phyloP scores from a whole-genome alignment of 2,329 filamentous ascomycete species.

The Colletotrichum sp. region DNA sequence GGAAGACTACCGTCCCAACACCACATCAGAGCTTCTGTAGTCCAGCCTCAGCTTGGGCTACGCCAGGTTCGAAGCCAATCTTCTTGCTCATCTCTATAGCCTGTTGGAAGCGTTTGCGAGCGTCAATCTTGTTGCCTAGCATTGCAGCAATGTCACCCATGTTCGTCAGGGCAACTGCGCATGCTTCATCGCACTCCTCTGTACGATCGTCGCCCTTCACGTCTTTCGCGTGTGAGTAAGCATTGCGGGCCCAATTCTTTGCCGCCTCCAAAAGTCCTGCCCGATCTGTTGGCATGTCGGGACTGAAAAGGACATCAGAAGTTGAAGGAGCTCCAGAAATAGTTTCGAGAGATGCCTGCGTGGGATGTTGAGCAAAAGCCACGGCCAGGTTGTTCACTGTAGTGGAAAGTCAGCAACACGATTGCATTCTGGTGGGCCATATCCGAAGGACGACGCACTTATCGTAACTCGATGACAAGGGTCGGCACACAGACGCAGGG shows the following conservation, averaged over 20 bases:
- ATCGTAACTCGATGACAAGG: constrained; percentile 82
- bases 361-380: constrained; percentile 72
- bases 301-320: background rate
- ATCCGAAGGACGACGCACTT: constrained; percentile 54
- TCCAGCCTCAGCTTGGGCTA: constrained; percentile 57
- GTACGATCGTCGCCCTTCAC: constrained; percentile 72
- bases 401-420: constrained; percentile 2
- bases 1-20: background rate
- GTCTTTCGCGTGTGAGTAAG: constrained; percentile 68
- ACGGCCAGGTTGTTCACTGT: constrained; percentile 81
- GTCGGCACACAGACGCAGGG: constrained; percentile 69
- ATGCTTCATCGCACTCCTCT: constrained; percentile 83
- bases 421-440: background rate
- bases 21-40: constrained; percentile 32
- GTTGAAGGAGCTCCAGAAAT: constrained; percentile 11
- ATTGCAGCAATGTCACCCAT: constrained; percentile 84
- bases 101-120: constrained; percentile 72
- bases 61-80: constrained; percentile 56
- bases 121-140: constrained; percentile 68
- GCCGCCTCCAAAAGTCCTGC: constrained; percentile 72
- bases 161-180: constrained; percentile 84
- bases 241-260: constrained; percentile 79
- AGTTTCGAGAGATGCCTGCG: constrained; percentile 31
- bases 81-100: constrained; percentile 66
- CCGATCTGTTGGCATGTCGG: constrained; percentile 49